These are phyloP conservation scores for Hypoxylon cercidicola DNA, from an alignment of 495 filamentous ascomycete species.

Conservation along the genomic window DNA sequence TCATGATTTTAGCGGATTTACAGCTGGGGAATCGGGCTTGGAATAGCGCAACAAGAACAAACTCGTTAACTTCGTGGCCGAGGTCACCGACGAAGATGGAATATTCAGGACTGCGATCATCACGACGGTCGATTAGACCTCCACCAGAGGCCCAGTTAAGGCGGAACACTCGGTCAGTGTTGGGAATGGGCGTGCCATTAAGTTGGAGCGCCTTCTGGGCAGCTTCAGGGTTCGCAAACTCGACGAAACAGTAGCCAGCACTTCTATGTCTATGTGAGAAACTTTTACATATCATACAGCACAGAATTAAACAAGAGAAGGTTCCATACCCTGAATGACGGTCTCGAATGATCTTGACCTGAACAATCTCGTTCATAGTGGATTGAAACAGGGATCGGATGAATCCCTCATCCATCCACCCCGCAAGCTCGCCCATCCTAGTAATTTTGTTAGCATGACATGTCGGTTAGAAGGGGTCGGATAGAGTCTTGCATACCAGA, in stretches of 20 bases:
- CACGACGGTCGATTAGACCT: slow-evolving; percentile 91
- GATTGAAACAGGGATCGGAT: slow-evolving; percentile 92
- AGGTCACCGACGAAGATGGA: slow-evolving; percentile 98
- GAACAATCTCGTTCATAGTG: slow-evolving; percentile 86
- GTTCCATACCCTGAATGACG: slow-evolving; percentile 95
- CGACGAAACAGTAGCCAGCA: slow-evolving; percentile 98
- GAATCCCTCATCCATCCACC: slow-evolving; percentile 99
- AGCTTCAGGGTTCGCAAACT: slow-evolving; percentile 85
- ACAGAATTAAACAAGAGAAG: background rate
- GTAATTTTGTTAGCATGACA: slow-evolving; percentile 48
- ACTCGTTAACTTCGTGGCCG: slow-evolving; percentile 98
- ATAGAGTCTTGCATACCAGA: slow-evolving; percentile 51
- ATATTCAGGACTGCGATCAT: slow-evolving; percentile 95
- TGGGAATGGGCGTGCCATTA: slow-evolving; percentile 92
- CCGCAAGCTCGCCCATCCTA: slow-evolving; percentile 99
- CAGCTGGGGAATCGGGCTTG: slow-evolving; percentile 95
- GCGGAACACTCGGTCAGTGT: slow-evolving; percentile 96
- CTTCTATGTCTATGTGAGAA: slow-evolving; percentile 71
- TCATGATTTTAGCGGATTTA: slow-evolving; percentile 99
- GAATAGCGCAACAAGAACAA: slow-evolving; percentile 95
- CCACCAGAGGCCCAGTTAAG: slow-evolving; percentile 99
- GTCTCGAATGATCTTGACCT: slow-evolving; percentile 99
- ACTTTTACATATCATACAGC: slow-evolving; percentile 1
- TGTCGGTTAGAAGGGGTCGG: background rate
- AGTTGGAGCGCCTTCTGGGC: slow-evolving; percentile 89